Evolutionary conservation across 2,329 filamentous ascomycete genomes (phyloP).

Genomic region (Sphaerostilbella broomeana): DNA sequence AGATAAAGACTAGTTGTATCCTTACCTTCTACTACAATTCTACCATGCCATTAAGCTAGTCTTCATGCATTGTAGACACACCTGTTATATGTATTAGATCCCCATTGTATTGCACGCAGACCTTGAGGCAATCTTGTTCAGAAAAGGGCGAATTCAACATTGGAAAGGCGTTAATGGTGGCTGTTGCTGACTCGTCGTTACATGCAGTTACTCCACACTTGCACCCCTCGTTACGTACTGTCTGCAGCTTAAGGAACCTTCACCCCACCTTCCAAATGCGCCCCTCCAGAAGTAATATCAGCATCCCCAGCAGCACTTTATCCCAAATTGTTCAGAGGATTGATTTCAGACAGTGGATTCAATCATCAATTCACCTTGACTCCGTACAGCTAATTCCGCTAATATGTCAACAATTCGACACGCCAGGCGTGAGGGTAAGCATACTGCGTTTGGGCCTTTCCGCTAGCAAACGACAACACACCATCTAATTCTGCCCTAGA

Average conservation of each 20-base stretch:
- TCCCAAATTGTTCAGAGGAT: no score
- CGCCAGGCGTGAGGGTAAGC: slow-evolving; percentile 11
- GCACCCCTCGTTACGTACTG: background rate
- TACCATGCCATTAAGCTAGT: no score
- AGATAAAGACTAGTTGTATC: no score
- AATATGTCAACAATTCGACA: slow-evolving; percentile 11
- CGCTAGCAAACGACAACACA: no score
- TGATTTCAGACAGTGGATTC: no score
- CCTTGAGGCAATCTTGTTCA: no score
- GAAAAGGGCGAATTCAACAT: slow-evolving; percentile 10
- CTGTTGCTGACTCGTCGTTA: slow-evolving; percentile 5
- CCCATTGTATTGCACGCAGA: no score
- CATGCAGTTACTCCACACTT: slow-evolving; percentile 5
- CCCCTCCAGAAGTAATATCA: background rate
- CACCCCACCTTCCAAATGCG: background rate
- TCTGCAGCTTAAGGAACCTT: background rate
- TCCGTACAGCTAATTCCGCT: no score
- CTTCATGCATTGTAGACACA: no score
- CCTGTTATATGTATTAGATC: no score
- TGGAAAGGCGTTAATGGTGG: slow-evolving; percentile 5
- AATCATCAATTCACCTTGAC: no score
- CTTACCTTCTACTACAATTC: no score
- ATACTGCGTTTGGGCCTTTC: background rate
- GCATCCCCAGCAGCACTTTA: background rate
- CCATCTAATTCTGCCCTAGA: slow-evolving; percentile 49